Percentiles rank a stretch among this genome's conserved stretches.
Conservation (phyloP, 495 filamentous ascomycete genomes). For the Neurospora cerealis region DNA sequence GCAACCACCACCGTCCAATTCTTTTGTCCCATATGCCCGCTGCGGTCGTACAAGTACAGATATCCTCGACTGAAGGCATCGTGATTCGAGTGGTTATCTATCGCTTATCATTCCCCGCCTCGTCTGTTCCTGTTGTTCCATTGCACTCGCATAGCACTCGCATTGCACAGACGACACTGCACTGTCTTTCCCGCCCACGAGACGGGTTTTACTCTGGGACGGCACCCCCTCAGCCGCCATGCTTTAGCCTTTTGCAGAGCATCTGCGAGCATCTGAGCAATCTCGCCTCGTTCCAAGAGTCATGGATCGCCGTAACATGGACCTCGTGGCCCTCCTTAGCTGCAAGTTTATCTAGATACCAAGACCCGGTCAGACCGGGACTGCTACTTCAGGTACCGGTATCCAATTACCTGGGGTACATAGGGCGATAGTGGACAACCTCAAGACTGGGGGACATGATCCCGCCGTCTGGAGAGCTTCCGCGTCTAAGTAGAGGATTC, state of each 20-base stretch:
- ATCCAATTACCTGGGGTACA: not conserved
- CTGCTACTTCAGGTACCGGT: not conserved
- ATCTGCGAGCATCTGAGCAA: not conserved
- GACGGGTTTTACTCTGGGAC: not conserved
- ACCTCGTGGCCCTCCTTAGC: not conserved
- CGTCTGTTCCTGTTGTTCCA: not conserved
- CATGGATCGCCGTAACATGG: not conserved
- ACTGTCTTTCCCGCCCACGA: not conserved
- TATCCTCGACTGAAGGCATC: not conserved
- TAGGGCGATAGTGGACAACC: not conserved
- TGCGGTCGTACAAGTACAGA: not conserved
- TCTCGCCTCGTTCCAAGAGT: not conserved
- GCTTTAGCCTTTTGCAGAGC: not conserved
- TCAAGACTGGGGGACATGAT: not conserved
- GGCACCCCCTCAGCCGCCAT: not conserved
- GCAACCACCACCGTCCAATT: not conserved
- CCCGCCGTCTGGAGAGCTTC: not conserved
- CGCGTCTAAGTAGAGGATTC: not conserved
- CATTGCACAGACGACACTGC: not conserved
- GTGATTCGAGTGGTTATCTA: not conserved
- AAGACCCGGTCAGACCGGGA: not conserved
- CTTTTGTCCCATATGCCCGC: not conserved
- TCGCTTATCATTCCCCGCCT: not conserved
- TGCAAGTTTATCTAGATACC: not conserved
- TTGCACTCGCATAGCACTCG: not conserved